phyloP scores from a whole-genome alignment of 192 early-diverging fungal genomes.

The Podila horticola region DNA sequence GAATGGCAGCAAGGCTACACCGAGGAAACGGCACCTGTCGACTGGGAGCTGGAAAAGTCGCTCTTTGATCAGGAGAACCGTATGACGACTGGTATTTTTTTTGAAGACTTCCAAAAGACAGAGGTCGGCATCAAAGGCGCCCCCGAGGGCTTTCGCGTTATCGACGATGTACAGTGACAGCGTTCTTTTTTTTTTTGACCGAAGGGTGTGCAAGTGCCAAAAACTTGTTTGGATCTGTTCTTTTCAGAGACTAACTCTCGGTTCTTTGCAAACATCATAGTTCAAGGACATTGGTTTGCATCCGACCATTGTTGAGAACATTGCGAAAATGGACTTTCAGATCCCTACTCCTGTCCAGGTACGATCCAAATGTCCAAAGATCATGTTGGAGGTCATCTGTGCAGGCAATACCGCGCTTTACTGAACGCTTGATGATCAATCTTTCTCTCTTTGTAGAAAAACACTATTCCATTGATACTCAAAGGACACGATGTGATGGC shows the following conservation, averaged over 20 bases:
- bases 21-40: slow-evolving; percentile 66
- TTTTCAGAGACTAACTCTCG: not conserved
- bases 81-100: slow-evolving; percentile 74
- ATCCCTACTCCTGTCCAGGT: slow-evolving; percentile 84
- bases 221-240: not conserved
- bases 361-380: not conserved
- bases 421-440: not conserved
- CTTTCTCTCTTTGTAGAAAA: slow-evolving; percentile 51
- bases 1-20: slow-evolving; percentile 67
- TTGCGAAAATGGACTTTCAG: slow-evolving; percentile 69
- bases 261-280: slow-evolving; percentile 18
- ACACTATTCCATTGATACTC: slow-evolving; percentile 70
- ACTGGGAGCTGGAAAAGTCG: slow-evolving; percentile 68
- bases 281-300: slow-evolving; percentile 76
- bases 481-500: slow-evolving; percentile 82
- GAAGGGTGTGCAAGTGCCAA: not conserved
- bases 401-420: not conserved
- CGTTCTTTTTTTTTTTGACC: too few relatives aligned
- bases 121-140: slow-evolving; percentile 74
- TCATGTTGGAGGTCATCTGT: not conserved
- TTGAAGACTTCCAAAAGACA: slow-evolving; percentile 78
- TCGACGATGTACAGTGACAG: slow-evolving; percentile 47
- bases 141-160: slow-evolving; percentile 58
- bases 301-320: slow-evolving; percentile 72
- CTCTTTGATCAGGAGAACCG: slow-evolving; percentile 67